Conservation (phyloP, 441 rosid species). For the Cnidoscolus chayamansa region DNA sequence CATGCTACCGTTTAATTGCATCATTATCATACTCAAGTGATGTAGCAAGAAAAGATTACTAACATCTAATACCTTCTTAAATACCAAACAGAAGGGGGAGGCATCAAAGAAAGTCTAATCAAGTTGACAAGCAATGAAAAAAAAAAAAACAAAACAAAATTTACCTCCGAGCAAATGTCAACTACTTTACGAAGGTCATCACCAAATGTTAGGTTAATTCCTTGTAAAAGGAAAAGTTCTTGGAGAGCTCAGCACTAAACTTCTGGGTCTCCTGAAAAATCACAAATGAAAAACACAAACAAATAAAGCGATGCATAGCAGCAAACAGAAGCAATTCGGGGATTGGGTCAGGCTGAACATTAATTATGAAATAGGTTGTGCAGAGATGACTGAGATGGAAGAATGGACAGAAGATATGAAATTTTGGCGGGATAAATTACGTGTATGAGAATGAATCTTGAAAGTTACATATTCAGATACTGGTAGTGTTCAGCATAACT, state of each 20-base stretch:
- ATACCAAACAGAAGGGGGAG: background rate
- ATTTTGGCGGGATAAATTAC: background rate
- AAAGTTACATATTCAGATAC: too few species aligned
- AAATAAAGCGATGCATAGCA: background rate
- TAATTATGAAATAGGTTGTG: constrained; percentile 28
- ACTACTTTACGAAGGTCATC: constrained; percentile 33
- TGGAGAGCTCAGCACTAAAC: constrained; percentile 38
- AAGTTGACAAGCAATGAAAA: background rate
- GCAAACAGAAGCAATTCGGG: constrained; percentile 40
- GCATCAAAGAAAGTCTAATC: background rate
- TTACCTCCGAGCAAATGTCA: constrained; percentile 35
- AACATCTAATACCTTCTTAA: background rate
- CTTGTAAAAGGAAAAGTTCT: constrained; percentile 25
- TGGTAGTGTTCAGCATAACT: too few species aligned
- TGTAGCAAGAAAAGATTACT: background rate
- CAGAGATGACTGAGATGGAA: constrained; percentile 5
- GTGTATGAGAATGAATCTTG: too few species aligned
- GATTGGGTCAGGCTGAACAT: constrained; percentile 37
- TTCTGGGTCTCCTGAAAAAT: constrained; percentile 38
- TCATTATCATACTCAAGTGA: background rate
- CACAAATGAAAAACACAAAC: background rate
- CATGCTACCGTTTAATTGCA: background rate
- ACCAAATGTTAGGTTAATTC: constrained; percentile 35
- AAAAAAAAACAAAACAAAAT: background rate
- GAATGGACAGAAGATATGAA: constrained; percentile 9